These are phyloP conservation scores for Misopates orontium DNA, from an alignment of 257 asterid genomes.

Conservation along the genomic window DNA sequence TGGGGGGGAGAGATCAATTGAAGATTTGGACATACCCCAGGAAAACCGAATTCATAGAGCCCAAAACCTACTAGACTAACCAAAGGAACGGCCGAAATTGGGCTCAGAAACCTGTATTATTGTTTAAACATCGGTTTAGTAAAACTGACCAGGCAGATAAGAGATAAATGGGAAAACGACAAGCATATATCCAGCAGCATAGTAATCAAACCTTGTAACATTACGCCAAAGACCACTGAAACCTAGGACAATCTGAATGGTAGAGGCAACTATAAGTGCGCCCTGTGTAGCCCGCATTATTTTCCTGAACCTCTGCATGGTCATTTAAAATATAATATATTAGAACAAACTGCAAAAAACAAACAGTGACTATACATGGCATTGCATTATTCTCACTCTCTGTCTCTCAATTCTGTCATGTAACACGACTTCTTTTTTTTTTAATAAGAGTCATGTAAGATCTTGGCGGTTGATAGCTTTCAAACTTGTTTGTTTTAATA, in stretches of 20 bases:
- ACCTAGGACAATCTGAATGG: constrained; percentile 78
- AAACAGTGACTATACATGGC: no score
- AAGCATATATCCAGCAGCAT: constrained; percentile 9
- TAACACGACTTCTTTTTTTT: no score
- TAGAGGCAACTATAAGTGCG: constrained; percentile 77
- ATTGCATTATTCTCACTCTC: no score
- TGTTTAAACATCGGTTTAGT: constrained; percentile 8
- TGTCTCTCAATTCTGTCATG: no score
- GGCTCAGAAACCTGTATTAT: constrained; percentile 70
- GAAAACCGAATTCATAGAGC: constrained; percentile 84
- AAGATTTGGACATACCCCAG: constrained; percentile 57
- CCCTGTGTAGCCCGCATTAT: constrained; percentile 90
- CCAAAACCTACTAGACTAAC: constrained; percentile 90
- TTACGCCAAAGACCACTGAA: constrained; percentile 95
- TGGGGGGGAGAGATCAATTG: background rate
- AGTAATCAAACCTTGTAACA: constrained; percentile 49
- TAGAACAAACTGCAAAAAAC: no score
- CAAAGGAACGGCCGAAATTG: constrained; percentile 91
- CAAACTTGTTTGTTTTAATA: no score
- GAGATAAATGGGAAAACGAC: constrained; percentile 1
- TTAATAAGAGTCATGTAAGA: no score
- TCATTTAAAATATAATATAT: constrained; percentile 5
- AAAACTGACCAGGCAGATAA: background rate
- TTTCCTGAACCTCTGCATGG: constrained; percentile 51
- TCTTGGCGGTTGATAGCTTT: no score